These are phyloP conservation scores for Ricinus communis DNA, from an alignment of 345 rosid species.

Conservation along the genomic window DNA sequence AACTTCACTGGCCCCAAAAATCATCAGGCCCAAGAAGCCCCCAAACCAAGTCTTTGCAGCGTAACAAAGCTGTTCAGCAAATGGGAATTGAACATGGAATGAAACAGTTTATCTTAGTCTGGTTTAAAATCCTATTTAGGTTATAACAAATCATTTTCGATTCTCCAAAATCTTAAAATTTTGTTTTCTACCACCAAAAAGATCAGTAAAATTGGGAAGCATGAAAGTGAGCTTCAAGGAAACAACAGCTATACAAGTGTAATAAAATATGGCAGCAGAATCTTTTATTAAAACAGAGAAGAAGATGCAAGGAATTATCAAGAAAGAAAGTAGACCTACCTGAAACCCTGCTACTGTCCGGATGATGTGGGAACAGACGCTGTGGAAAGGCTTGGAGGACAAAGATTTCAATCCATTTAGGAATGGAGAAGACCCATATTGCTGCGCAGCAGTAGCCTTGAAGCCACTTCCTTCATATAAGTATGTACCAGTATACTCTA, in stretches of 20 bases:
- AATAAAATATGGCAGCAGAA: background rate
- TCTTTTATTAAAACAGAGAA: background rate
- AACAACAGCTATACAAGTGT: background rate
- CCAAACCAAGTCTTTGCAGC: slow-evolving; percentile 99
- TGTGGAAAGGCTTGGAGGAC: slow-evolving; percentile 91
- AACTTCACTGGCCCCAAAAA: slow-evolving; percentile 98
- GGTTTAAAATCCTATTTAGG: background rate
- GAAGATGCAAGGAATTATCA: background rate
- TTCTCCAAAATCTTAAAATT: background rate
- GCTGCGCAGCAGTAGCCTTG: slow-evolving; percentile 98
- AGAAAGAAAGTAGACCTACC: slow-evolving; percentile 41
- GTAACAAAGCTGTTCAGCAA: slow-evolving; percentile 69
- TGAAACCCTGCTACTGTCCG: slow-evolving; percentile 97
- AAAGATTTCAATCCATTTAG: slow-evolving; percentile 84
- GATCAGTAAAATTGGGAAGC: background rate
- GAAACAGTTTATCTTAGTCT: background rate
- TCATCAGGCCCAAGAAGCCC: slow-evolving; percentile 90
- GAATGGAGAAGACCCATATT: slow-evolving; percentile 93
- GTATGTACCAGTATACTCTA: slow-evolving; percentile 84
- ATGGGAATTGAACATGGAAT: background rate
- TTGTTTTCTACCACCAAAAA: background rate
- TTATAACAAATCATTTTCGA: background rate
- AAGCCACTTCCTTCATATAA: slow-evolving; percentile 95
- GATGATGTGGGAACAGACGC: slow-evolving; percentile 89
- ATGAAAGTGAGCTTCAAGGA: background rate